These are phyloP conservation scores for Alternaria tenuissima DNA, from an alignment of 2,329 filamentous ascomycete species.

Conservation along the genomic window DNA sequence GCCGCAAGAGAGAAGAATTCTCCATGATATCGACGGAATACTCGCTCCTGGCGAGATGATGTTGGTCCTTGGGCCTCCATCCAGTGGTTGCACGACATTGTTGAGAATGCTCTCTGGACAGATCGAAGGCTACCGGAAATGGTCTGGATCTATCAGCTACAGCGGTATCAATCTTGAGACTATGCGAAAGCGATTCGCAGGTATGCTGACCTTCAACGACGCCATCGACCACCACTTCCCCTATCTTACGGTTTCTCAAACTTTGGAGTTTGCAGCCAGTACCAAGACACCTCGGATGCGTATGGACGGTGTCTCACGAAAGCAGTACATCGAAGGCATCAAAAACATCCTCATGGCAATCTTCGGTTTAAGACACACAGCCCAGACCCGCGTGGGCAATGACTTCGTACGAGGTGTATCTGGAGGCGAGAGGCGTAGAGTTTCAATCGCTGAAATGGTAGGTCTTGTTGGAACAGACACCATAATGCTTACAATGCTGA, in stretches of 20 bases:
- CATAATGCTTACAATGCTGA: conserved; percentile 16
- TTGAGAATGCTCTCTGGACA: conserved; percentile 60
- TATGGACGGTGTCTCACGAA: neutral
- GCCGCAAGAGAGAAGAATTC: neutral
- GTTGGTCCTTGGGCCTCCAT: conserved; percentile 53
- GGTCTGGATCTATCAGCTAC: neutral
- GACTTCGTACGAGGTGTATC: conserved; percentile 75
- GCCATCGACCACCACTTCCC: conserved; percentile 84
- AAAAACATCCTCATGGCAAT: neutral
- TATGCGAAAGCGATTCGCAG: neutral
- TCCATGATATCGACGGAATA: neutral
- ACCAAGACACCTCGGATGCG: conserved; percentile 57
- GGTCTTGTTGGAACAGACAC: conserved; percentile 35
- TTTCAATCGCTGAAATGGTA: conserved; percentile 40
- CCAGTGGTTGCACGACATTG: conserved; percentile 67
- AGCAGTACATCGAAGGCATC: neutral
- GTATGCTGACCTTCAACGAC: conserved; percentile 71
- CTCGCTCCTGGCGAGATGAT: conserved; percentile 49
- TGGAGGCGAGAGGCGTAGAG: conserved; percentile 67
- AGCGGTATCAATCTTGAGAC: neutral
- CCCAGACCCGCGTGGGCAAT: conserved; percentile 69
- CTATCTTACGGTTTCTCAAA: conserved; percentile 83
- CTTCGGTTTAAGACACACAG: conserved; percentile 53
- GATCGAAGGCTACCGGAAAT: neutral
- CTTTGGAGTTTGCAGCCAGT: conserved; percentile 79